Base-by-base conservation (phyloP, 2,329 filamentous ascomycete species). In the Fusarium virguliforme region DNA sequence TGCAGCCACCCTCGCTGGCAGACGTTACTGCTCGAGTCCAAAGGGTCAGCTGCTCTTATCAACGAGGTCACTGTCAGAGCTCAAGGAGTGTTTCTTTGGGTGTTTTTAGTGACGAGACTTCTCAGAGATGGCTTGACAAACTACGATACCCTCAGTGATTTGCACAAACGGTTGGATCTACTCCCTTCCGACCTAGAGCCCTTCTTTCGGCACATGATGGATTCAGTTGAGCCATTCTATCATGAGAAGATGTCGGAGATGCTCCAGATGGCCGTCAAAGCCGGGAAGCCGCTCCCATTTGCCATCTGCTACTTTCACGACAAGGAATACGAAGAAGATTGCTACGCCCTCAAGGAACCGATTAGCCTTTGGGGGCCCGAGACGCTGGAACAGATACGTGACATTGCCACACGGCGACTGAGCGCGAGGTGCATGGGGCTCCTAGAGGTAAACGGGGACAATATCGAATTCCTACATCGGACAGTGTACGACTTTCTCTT, bases 71-170 rank as follows among this genome's bases (percentile, higher is more conserved):
- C 50, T 9, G 3, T 34, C n/a, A 53, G 50, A 13, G 50, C 50
- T 34, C 50, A 53, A 2, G 50, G 50, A 0, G 50, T 53, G 9
- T 53, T 53, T 35, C 50, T 53, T 24, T 53, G 50, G 50, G 50
- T 53, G 1, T 53, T 35, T 13, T 53, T 53, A 3, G 50, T 53
- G 32, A 53, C 50, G n/a, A 35, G 22, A 9, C 50, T 53, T 2
- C 32, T 53, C n/a, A 34, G n/a, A 15, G 50, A 53, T 15, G 50
- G 50, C 10, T 13, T 53, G 22, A 35, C 28, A 35, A 35, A 53
- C 30, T 24, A 4, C 32, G 50, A 53, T n/a, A 53, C 30, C 30
- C 32, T 53, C 12, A 6, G 30, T 4, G 50, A 53, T 15, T 18
- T 53, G 8, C 28, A 26, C 30, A 34, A 6, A 8, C 13, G 50